Evolutionary conservation across 2,329 filamentous ascomycete genomes (phyloP).

Genomic region (Juglanconis oblonga): DNA sequence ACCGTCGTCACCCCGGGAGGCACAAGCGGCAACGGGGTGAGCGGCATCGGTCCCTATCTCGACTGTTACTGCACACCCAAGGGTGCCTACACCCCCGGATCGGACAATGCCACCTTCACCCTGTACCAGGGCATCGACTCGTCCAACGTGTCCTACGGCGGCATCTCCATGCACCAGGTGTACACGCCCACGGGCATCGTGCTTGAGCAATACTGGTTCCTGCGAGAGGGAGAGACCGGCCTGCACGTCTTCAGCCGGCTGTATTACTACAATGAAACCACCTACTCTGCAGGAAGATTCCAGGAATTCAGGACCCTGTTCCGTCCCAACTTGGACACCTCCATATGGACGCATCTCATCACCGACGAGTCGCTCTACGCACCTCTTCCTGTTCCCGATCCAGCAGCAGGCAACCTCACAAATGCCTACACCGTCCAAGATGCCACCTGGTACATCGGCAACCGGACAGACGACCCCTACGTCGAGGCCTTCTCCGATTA

Average conservation of each 20-base stretch:
- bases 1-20: constrained; percentile 15
- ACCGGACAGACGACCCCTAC: constrained; percentile 52
- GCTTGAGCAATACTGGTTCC: constrained; percentile 64
- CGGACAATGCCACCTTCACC: constrained; percentile 43
- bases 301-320: constrained; percentile 62
- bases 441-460: constrained; percentile 60
- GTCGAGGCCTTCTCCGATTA: constrained; percentile 55
- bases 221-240: constrained; percentile 60
- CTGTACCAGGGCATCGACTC: constrained; percentile 51
- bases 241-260: constrained; percentile 60
- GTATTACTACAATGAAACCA: constrained; percentile 56
- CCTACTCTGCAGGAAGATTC: constrained; percentile 53
- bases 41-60: constrained; percentile 16
- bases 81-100: constrained; percentile 58
- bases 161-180: constrained; percentile 57
- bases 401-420: constrained; percentile 36
- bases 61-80: constrained; percentile 62
- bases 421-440: constrained; percentile 55
- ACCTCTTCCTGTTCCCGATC: constrained; percentile 39
- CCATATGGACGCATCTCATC: constrained; percentile 61
- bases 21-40: constrained; percentile 9
- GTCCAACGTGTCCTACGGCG: constrained; percentile 50
- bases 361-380: constrained; percentile 55
- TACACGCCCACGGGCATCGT: constrained; percentile 56
- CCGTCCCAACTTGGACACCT: constrained; percentile 55